These are phyloP conservation scores for Floccularia luteovirens DNA, from an alignment of 768 basidiomycete genomes.

Conservation along the genomic window DNA sequence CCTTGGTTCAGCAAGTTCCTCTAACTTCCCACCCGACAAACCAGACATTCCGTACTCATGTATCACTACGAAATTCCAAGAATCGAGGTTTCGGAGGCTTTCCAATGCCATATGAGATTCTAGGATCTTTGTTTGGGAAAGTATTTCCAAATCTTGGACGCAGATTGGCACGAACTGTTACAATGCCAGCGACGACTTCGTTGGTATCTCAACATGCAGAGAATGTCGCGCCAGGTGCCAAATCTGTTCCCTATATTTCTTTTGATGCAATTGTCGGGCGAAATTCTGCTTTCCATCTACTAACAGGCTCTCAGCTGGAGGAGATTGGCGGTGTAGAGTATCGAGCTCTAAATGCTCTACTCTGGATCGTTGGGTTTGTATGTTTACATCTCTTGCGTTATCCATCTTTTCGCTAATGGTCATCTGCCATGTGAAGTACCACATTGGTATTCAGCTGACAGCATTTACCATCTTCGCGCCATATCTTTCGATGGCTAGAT, in stretches of 20 bases:
- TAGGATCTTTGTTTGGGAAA: slow-evolving; percentile 38
- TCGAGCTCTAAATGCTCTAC: slow-evolving; percentile 68
- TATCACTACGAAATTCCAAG: slow-evolving; percentile 17
- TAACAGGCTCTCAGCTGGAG: slow-evolving; percentile 80
- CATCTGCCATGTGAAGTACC: slow-evolving; percentile 64
- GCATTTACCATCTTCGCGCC: slow-evolving; percentile 72
- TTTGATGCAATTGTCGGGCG: slow-evolving; percentile 83
- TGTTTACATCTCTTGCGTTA: slow-evolving; percentile 18
- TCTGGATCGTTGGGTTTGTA: slow-evolving; percentile 76
- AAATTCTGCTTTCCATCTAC: slow-evolving; percentile 63
- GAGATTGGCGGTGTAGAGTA: slow-evolving; percentile 95
- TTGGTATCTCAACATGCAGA: slow-evolving; percentile 32
- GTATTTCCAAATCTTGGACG: slow-evolving; percentile 59
- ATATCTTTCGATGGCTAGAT: slow-evolving; percentile 59
- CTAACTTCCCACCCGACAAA: slow-evolving; percentile 10
- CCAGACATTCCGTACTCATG: slow-evolving; percentile 12
- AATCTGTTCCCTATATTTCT: slow-evolving; percentile 69
- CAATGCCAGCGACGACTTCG: slow-evolving; percentile 66
- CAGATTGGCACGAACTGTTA: slow-evolving; percentile 60
- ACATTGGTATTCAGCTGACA: slow-evolving; percentile 60
- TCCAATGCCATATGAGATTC: slow-evolving; percentile 57
- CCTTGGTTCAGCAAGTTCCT: slow-evolving; percentile 11
- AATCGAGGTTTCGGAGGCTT: slow-evolving; percentile 64
- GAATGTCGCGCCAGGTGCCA: slow-evolving; percentile 31
- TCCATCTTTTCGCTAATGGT: slow-evolving; percentile 2